Base-by-base conservation (phyloP, 2,329 filamentous ascomycete species). In the Cryphonectria carpinicola region DNA sequence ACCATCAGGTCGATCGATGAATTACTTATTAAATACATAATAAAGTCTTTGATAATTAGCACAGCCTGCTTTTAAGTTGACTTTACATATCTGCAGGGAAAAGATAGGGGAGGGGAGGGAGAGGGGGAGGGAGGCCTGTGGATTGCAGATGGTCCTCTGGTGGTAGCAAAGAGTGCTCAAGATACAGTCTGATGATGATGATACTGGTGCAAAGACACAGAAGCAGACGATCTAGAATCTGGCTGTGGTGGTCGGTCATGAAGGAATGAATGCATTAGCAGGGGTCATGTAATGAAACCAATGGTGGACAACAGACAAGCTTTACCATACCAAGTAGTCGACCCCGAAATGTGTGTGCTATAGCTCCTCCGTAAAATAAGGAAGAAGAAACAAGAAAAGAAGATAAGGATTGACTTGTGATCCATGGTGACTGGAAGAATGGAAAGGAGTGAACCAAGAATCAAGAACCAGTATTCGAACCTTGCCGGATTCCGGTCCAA, bases 1-100 rank as follows among this genome's bases (percentile, higher is more conserved):
- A 43, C 61, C 22, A 39, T 28, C 61, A 64, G 61, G 61, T 43
- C 41, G 61, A 64, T 64, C 61, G 61, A 46, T 64, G 25, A 25
- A 4, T 58, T 19, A 7, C 13, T 5, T 28, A 49, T 5, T 49
- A 56, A 56, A 28, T 56, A 28, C 52, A 56, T 4, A 17, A 17
- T 8, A 58, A 32, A 58, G 25, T 3, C 54, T 32, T 32, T 32
- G 25, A 4, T 8, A 3, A 35, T 58, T 28, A 32, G 28, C 54
- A 58, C 28, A 11, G 11, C 3, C 7, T 17, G 14, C 52, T 56
- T 7, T 28, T 28, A 4, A 56, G 5, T 3, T 32, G 54, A 58
- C 28, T 14, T 58, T 5, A 58, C 14, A 35, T 58, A 8, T 49
- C 6, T n/a, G 28, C 54, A 35, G 28, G 54, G 54, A 32, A 49